Evolutionary conservation across 2,329 filamentous ascomycete genomes (phyloP).

Genomic region (Phialophora macrospora): DNA sequence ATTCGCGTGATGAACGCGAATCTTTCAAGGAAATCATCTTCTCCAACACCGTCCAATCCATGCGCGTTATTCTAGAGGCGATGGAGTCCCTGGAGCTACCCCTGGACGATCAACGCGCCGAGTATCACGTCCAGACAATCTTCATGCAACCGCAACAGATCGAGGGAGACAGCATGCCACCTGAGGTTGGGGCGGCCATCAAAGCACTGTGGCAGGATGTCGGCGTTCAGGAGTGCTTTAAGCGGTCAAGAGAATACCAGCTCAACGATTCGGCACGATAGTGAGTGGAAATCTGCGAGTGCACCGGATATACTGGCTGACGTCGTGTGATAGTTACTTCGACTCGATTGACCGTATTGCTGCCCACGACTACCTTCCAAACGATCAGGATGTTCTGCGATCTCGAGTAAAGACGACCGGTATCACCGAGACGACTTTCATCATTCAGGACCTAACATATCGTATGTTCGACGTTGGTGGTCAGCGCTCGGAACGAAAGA

Average conservation of each 20-base stretch:
- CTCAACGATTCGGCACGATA: constrained; percentile 96
- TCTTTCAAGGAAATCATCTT: constrained; percentile 75
- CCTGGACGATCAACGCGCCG: constrained; percentile 86
- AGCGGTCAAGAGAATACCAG: constrained; percentile 93
- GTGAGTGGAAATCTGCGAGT: constrained; percentile 59
- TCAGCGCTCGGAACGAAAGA: constrained; percentile 94
- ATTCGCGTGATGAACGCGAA: constrained; percentile 84
- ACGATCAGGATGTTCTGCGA: constrained; percentile 91
- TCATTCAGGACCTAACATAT: constrained; percentile 92
- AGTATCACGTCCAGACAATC: constrained; percentile 97
- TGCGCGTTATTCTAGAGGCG: constrained; percentile 71
- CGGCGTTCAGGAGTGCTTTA: constrained; percentile 93
- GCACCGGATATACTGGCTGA: constrained; percentile 44
- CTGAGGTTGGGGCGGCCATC: constrained; percentile 91
- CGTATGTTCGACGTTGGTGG: constrained; percentile 98
- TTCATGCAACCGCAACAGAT: constrained; percentile 99
- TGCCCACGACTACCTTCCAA: constrained; percentile 89
- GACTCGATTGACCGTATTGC: constrained; percentile 92
- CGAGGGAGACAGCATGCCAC: constrained; percentile 90
- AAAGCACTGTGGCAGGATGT: constrained; percentile 90
- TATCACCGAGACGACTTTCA: constrained; percentile 96
- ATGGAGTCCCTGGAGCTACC: constrained; percentile 76
- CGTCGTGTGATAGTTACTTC: constrained; percentile 73
- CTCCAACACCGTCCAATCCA: constrained; percentile 72
- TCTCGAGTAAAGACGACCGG: constrained; percentile 97